Evolutionary conservation across 495 filamentous ascomycete species (phyloP), one percentile per base, ranked within the genome.

Genomic region (Aspergillus carlsbadensis): DNA sequence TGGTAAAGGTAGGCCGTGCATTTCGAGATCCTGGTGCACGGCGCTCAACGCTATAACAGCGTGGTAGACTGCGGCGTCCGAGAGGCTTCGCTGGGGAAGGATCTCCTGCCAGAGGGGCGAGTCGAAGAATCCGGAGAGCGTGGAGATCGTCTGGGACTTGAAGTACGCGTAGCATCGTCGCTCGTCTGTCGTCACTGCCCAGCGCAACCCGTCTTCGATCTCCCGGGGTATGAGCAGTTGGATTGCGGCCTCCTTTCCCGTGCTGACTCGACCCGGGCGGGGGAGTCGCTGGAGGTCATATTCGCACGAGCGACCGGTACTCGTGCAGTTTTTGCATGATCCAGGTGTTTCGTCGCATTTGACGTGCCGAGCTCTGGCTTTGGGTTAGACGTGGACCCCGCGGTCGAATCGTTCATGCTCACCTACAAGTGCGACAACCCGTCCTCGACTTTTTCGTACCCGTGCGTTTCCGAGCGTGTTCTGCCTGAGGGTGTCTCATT

Each of bases 61-160:
- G 26, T 68, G 65, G 41, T 65, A 68, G 3, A 68, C 65, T 1
- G 65, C 61, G 5, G 56, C 60, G 3, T 68, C 65, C 10, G 57
- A 45, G 33, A 47, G 31, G 39, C 63, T 52, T 11, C 62, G 52
- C 46, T 62, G 65, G 17, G 62, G 39, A 11, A 62, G 47, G 3
- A 61, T 20, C 14, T 48, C 54, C 5, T 60, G 55, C 65, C 63
- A 68, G 43, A 65, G 53, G 7, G 58, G 21, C 36, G 63, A 60
- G 43, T 64, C 43, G 43, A 60, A 68, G 53, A 65, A 56, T 18
- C 14, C 37, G 0, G 37, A 40, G 4, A 68, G 45, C 15, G 46
- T 45, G 2, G 60, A 58, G 26, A 65, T 51, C 1, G 61, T 60
- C 22, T 45, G 54, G 50, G 55, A 35, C 33, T 26, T 52, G 56